phyloP scores from a whole-genome alignment of 306 rosid genomes.

The Acacia acuminata region DNA sequence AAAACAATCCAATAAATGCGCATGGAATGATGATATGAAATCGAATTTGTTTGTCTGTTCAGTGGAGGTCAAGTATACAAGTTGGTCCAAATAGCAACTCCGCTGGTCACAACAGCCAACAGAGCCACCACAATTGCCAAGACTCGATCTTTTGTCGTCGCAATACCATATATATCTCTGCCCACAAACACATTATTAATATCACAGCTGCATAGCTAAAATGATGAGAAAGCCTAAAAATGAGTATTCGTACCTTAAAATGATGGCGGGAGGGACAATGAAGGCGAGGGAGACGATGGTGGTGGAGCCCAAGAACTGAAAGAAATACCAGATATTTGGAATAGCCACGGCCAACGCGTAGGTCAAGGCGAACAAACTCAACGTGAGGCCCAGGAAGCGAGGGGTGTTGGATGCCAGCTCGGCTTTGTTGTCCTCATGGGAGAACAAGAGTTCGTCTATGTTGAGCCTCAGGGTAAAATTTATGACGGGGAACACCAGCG shows the following conservation, averaged over 20 bases:
- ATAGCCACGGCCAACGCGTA: conserved; percentile 55
- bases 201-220: too few relatives aligned
- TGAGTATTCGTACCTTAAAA: conserved; percentile 42
- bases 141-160: conserved; percentile 39
- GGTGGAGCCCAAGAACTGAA: conserved; percentile 69
- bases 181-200: background rate
- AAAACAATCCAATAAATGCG: too few relatives aligned
- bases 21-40: too few relatives aligned
- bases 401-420: conserved; percentile 39
- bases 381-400: conserved; percentile 52
- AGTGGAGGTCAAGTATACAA: conserved; percentile 16
- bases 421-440: conserved; percentile 27
- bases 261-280: conserved; percentile 55
- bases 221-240: too few relatives aligned
- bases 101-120: conserved; percentile 42
- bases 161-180: conserved; percentile 40
- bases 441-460: conserved; percentile 54
- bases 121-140: conserved; percentile 37
- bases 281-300: conserved; percentile 55
- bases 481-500: conserved; percentile 59
- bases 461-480: conserved; percentile 53
- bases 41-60: background rate
- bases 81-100: conserved; percentile 49
- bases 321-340: conserved; percentile 60
- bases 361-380: conserved; percentile 33